Percentiles rank a stretch among this genome's conserved stretches.
Conservation (phyloP, 257 asterid genomes). For the Misopates orontium region DNA sequence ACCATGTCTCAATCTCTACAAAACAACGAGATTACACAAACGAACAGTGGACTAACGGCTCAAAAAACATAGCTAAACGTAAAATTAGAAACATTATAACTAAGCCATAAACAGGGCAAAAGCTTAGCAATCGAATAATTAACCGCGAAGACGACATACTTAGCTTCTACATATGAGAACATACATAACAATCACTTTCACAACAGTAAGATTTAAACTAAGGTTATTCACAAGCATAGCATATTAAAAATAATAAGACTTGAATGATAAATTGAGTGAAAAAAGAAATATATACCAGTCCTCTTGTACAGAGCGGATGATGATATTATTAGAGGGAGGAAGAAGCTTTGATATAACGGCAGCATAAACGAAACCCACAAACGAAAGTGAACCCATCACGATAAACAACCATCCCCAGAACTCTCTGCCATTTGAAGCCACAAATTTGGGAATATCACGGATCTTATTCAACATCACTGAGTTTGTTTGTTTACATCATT, state of each 20-base stretch:
- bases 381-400: constrained; percentile 41
- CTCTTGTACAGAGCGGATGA: constrained; percentile 53
- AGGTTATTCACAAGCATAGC: neutral
- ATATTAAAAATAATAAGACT: no score
- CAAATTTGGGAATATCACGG: constrained; percentile 22
- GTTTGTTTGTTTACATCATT: no score
- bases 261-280: no score
- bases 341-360: constrained; percentile 60
- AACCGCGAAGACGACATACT: neutral
- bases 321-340: constrained; percentile 47
- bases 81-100: no score
- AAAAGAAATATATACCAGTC: no score
- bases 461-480: constrained; percentile 23
- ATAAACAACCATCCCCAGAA: constrained; percentile 58
- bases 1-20: no score
- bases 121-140: neutral
- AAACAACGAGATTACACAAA: no score
- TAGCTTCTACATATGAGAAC: neutral
- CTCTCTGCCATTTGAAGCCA: constrained; percentile 36
- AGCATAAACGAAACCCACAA: constrained; percentile 43
- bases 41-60: no score
- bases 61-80: no score
- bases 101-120: no score
- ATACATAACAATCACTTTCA: neutral
- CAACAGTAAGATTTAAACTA: neutral